Base-by-base conservation (phyloP, 1,139 yeast species). In the Insectozyma bohioensis region DNA sequence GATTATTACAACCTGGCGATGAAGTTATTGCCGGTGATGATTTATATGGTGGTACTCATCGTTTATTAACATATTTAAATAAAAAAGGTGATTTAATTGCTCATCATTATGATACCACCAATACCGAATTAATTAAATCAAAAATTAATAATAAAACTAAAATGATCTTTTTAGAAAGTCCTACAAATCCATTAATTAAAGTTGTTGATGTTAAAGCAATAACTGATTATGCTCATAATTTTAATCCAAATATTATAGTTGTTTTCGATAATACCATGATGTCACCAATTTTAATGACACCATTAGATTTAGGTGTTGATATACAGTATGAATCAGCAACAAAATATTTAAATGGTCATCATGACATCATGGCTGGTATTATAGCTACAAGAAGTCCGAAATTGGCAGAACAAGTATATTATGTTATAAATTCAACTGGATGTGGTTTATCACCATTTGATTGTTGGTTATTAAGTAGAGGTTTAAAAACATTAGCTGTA, bases 231-330 rank as follows among this genome's bases (percentile, higher is more conserved):
- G 92, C 90, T 20, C 94, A 86, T 52, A 55, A 61, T 28, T 69
- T 71, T 27, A 83, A 75, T 51, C 88, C 94, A 11, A 72, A 80
- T 28, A 70, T 85, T 31, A 56, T 84, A 26, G 86, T 87, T 22
- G 95, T 86, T 8, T 90, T 88, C 43, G 97, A 88, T 61, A 88
- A 90, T 67, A 88, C 97, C 43, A 88, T 88, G 97, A 82, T 88
- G 90, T 81, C 95, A 12, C 97, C 97, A 4, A 60, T 88, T 37
- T 70, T 83, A 51, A 81, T 86, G 81, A 73, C 84, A 11, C 97
- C 97, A 2, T 70, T 88, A 47, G 86, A 83, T 46, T 72, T 84
- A 46, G 95, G 94, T 11, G 94, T 82, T 20, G 97, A 88, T 55
- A 84, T 88, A 41, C 95, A 86, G 37, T 88, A 88, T 57, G 97